phyloP scores from a whole-genome alignment of 306 rosid genomes.

The barrel medic (Medicago truncatula) region DNA sequence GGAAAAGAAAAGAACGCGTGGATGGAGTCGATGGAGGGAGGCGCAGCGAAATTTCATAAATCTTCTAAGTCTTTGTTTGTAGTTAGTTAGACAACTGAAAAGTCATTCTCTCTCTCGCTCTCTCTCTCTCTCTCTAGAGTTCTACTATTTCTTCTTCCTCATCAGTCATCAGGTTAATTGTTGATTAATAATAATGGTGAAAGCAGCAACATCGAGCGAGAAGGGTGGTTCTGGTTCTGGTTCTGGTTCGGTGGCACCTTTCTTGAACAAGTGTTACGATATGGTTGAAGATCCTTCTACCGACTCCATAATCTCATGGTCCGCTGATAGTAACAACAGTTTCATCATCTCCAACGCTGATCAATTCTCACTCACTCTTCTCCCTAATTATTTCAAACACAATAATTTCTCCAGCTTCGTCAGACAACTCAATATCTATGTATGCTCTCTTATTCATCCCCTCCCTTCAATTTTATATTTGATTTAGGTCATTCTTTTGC shows the following conservation, averaged over 20 bases:
- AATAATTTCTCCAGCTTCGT: slow-evolving; percentile 88
- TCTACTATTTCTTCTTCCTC: too few relatives aligned
- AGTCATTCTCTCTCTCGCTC: too few relatives aligned
- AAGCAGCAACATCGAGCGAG: slow-evolving; percentile 55
- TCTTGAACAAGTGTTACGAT: slow-evolving; percentile 72
- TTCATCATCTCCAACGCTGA: slow-evolving; percentile 68
- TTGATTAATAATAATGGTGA: slow-evolving; percentile 33
- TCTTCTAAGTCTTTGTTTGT: too few relatives aligned
- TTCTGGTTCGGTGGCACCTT: slow-evolving; percentile 58
- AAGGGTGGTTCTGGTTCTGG: slow-evolving; percentile 32
- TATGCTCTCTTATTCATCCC: neutral
- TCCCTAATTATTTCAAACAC: slow-evolving; percentile 80
- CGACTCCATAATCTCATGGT: slow-evolving; percentile 71
- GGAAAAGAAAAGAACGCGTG: too few relatives aligned
- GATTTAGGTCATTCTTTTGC: too few relatives aligned
- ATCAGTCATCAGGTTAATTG: too few relatives aligned
- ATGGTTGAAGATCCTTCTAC: slow-evolving; percentile 72
- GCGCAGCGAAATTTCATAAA: too few relatives aligned
- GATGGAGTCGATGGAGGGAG: too few relatives aligned
- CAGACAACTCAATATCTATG: slow-evolving; percentile 91
- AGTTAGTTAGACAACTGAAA: too few relatives aligned
- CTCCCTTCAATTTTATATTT: too few relatives aligned
- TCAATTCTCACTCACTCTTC: slow-evolving; percentile 66
- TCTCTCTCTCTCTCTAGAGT: too few relatives aligned
- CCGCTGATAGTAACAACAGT: slow-evolving; percentile 21